Base-by-base conservation (phyloP, 805 yeast genomes). In the Metschnikowia cerradonensis region DNA sequence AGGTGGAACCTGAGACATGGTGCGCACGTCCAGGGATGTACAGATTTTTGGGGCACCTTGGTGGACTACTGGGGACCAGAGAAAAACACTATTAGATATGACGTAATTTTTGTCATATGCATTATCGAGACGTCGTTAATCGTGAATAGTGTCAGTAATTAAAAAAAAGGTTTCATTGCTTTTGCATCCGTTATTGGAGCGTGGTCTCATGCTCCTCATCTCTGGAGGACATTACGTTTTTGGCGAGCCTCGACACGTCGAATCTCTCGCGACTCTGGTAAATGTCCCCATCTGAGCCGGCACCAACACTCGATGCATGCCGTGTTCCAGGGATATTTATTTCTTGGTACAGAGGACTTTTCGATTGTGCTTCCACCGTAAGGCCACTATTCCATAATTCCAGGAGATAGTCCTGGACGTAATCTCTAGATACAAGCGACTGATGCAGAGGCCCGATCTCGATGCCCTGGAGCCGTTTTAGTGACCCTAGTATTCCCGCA, bases 401-500 rank as follows among this genome's bases (percentile, higher is more conserved):
- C 14, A 20, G 31, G 1, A 42, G 38, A 34, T 42, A 42, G 17
- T 42, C 45, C 7, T 32, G 31, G 8, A 31, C 38, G 19, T 33
- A 13, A 6, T 20, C 45, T 33, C 33, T 32, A 20, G 45, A 42
- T 19, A 42, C 26, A 7, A 34, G 38, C 31, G 38, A 5, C 38
- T 5, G 34, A 14, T 15, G 40, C 47, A 22, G 41, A 13, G 47
- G 32, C 30, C 13, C 23, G 34, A 15, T 17, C 8, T 33, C 34
- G 13, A 23, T 13, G 26, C 40, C 41, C 33, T 36, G 47, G 19
- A 44, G 33, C 20, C 51, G 47, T 10, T 20, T 33, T 33, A 51
- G 11, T 3, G 46, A 53, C 32, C 56, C 56, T 36, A 53, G 19
- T 6, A 48, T 49, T 7, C 56, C 56, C 5, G 54, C 51, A 5